Conservation (phyloP, 73 alveolate genomes). For the Uronychia setigera region DNA sequence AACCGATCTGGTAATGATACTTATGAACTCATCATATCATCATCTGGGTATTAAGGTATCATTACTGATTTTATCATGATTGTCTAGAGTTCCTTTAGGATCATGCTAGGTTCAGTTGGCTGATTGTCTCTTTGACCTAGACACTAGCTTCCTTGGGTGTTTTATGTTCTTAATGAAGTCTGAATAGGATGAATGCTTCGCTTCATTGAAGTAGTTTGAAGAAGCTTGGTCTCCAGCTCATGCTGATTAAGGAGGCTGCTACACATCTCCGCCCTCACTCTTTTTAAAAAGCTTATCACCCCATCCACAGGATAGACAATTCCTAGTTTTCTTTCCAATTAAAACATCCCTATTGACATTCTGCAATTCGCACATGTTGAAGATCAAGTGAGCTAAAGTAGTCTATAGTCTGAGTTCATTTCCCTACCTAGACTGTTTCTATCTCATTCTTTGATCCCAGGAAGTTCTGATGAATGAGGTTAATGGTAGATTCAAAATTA, state of each 20-base stretch:
- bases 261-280: background rate
- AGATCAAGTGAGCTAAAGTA: background rate
- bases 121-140: background rate
- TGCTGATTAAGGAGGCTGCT: background rate
- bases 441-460: background rate
- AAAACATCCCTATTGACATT: slow-evolving; percentile 48
- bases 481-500: background rate
- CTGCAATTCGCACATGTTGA: slow-evolving; percentile 25
- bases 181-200: background rate
- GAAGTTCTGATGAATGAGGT: background rate
- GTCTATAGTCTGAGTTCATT: too few species aligned
- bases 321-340: slow-evolving; percentile 38
- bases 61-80: too few species aligned
- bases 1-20: background rate
- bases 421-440: background rate
- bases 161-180: background rate
- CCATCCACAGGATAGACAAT: slow-evolving; percentile 43
- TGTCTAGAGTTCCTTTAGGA: background rate
- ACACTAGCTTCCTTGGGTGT: background rate
- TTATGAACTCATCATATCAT: too few species aligned
- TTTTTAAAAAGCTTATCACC: slow-evolving; percentile 1
- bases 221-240: background rate
- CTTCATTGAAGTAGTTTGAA: background rate
- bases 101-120: background rate
- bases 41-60: too few species aligned